Percentiles rank a stretch among this genome's conserved stretches.
Evolutionary conservation across 805 yeast species (phyloP).

Genomic region (Nakazawaea molendinolei): DNA sequence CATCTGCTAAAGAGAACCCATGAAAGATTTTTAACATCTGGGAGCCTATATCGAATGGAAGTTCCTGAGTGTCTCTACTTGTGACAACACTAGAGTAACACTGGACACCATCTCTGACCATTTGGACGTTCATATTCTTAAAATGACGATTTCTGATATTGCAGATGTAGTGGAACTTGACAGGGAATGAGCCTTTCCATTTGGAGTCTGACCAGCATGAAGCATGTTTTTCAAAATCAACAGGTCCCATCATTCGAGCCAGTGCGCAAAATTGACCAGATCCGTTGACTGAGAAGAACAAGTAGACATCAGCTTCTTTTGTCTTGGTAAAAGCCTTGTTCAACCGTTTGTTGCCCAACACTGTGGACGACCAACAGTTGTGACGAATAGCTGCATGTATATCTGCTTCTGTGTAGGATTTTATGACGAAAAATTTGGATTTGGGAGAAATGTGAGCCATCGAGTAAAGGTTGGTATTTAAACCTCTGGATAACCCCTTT

Average conservation of each 20-base stretch:
- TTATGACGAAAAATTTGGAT: constrained; percentile 39
- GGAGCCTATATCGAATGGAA: constrained; percentile 41
- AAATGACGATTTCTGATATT: constrained; percentile 44
- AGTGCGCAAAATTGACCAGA: constrained; percentile 55
- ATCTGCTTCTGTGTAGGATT: constrained; percentile 43
- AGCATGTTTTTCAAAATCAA: constrained; percentile 30
- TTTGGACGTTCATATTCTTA: constrained; percentile 36
- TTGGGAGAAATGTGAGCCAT: too few species aligned
- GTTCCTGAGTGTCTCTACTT: constrained; percentile 57
- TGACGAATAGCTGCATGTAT: constrained; percentile 42
- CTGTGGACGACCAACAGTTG: constrained; percentile 55
- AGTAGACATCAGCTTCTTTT: constrained; percentile 29
- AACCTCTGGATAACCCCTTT: too few species aligned
- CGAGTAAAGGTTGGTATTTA: too few species aligned
- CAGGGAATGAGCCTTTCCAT: constrained; percentile 47
- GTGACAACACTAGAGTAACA: constrained; percentile 40
- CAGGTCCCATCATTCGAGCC: constrained; percentile 40
- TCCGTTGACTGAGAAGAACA: constrained; percentile 53
- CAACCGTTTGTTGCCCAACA: constrained; percentile 46
- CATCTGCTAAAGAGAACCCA: too few species aligned
- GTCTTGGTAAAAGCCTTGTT: constrained; percentile 31
- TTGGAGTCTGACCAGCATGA: constrained; percentile 43
- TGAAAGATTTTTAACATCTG: constrained; percentile 40
- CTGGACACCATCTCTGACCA: constrained; percentile 32
- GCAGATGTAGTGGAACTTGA: constrained; percentile 45